Percentiles rank a stretch among this genome's conserved stretches.
phyloP scores from a whole-genome alignment of 345 rosid species.

The Melastoma malabathricum region DNA sequence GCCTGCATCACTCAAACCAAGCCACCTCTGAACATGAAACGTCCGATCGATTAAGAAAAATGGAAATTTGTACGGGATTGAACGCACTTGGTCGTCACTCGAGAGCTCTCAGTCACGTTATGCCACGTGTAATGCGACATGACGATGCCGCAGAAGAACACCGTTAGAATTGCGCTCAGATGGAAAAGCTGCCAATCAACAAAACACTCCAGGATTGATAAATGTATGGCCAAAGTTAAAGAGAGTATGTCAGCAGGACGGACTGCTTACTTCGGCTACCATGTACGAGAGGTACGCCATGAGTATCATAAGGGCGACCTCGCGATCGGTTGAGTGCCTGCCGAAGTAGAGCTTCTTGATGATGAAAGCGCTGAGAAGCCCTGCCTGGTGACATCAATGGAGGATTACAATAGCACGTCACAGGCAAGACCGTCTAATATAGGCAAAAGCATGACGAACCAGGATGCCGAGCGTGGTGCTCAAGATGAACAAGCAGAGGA shows the following conservation, averaged over 20 bases:
- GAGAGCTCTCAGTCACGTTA: constrained; percentile 35
- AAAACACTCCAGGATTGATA: neutral
- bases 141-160: constrained; percentile 40
- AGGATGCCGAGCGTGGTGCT: constrained; percentile 32
- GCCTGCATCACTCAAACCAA: constrained; percentile 17
- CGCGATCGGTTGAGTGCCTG: constrained; percentile 42
- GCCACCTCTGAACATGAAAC: neutral
- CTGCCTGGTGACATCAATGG: constrained; percentile 20
- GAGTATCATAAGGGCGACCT: constrained; percentile 36
- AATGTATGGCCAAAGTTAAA: neutral
- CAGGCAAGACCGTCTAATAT: neutral
- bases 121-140: constrained; percentile 50
- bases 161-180: constrained; percentile 39
- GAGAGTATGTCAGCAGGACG: neutral
- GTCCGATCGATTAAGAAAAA: too few species aligned
- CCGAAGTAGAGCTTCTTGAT: constrained; percentile 39
- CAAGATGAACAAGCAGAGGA: constrained; percentile 27
- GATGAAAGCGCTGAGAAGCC: constrained; percentile 32
- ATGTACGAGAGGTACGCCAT: constrained; percentile 44
- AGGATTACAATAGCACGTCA: neutral
- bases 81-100: constrained; percentile 35
- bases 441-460: constrained; percentile 7
- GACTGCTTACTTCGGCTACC: constrained; percentile 27
- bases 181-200: constrained; percentile 21
- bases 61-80: neutral